A percentile compares a stretch with the other conserved stretches of the same genome.
These are phyloP conservation scores for Ganoderma resinaceum DNA, from an alignment of 1,284 basidiomycete species.

Conservation along the genomic window DNA sequence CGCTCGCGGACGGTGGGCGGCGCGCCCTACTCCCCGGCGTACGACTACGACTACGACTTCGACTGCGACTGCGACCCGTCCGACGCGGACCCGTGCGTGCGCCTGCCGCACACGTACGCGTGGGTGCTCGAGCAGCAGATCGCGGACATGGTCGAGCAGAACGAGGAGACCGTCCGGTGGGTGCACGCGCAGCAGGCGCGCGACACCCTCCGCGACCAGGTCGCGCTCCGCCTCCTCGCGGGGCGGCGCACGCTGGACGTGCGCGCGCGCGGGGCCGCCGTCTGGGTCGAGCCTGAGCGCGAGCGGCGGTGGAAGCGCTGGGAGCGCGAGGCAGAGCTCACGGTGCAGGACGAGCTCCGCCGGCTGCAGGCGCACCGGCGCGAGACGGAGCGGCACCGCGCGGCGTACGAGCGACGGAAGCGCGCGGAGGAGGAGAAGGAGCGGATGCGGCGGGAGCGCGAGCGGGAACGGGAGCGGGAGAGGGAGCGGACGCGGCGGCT, in stretches of 20 bases:
- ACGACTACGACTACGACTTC: conserved; percentile 21
- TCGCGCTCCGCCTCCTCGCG: conserved; percentile 26
- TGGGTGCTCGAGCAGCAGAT: conserved; percentile 64
- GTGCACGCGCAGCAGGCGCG: conserved; percentile 56
- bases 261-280: conserved; percentile 16
- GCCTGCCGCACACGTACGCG: conserved; percentile 55
- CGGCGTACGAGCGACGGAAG: conserved; percentile 44
- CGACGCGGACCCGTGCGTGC: conserved; percentile 40
- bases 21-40: conserved; percentile 15
- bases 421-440: conserved; percentile 35
- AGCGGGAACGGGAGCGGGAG: conserved; percentile 46
- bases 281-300: conserved; percentile 49
- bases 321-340: conserved; percentile 43
- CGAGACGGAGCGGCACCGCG: conserved; percentile 43
- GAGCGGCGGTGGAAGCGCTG: conserved; percentile 51
- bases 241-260: conserved; percentile 32
- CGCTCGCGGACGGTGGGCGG: conserved; percentile 26
- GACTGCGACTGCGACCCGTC: conserved; percentile 17
- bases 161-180: conserved; percentile 65
- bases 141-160: conserved; percentile 49
- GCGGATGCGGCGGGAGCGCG: conserved; percentile 36
- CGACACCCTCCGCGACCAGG: conserved; percentile 35
- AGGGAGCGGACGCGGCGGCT: conserved; percentile 44
- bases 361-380: conserved; percentile 39
- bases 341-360: conserved; percentile 41